Conservation (phyloP, 176 grass and related monocot species). For the Alloteropsis semialata region DNA sequence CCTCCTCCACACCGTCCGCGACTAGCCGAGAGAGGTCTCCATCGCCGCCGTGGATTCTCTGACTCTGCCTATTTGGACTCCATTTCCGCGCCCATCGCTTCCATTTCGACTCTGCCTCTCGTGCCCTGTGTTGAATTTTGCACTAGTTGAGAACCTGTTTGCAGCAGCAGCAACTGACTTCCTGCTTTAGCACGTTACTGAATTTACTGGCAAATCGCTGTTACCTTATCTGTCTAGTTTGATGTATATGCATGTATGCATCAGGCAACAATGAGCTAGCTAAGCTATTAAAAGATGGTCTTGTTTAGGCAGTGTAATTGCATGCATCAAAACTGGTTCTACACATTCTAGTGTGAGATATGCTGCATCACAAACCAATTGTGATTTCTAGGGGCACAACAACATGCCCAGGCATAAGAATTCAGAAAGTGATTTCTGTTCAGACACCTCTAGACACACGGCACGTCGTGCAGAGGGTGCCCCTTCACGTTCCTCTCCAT, state of each 20-base stretch:
- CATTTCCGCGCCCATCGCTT: too few species aligned
- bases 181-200: background rate
- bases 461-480: constrained; percentile 78
- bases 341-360: background rate
- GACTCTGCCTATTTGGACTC: too few species aligned
- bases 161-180: background rate
- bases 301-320: background rate
- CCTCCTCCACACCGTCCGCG: constrained; percentile 54
- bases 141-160: background rate
- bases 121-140: background rate
- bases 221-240: background rate
- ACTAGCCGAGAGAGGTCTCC: background rate
- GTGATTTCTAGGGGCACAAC: background rate
- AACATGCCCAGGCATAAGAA: too few species aligned
- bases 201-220: background rate
- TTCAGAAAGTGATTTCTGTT: background rate
- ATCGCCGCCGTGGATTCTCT: too few species aligned
- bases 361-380: background rate
- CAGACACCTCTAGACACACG: constrained; percentile 31
- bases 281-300: background rate
- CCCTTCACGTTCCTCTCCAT: constrained; percentile 88
- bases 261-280: background rate
- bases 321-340: background rate
- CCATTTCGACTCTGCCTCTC: too few species aligned
- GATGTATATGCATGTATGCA: background rate